A percentile compares a stretch with the other conserved stretches of the same genome.
Evolutionary conservation across 805 yeast species (phyloP).

Genomic region (Yamadazyma takamatsuzukensis): DNA sequence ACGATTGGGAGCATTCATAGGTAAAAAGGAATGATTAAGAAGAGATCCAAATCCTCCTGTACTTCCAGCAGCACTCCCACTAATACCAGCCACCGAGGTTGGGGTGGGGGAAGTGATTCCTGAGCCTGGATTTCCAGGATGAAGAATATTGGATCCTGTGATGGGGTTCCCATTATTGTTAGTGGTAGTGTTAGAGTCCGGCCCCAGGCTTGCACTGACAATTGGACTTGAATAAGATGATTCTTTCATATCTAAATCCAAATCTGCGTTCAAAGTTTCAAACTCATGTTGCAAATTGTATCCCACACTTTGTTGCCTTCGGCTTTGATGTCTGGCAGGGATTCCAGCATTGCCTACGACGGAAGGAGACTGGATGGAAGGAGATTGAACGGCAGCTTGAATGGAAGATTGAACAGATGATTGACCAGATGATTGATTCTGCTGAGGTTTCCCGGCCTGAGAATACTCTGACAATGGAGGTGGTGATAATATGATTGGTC

Average conservation of each 20-base stretch:
- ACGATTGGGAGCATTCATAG: constrained; percentile 32
- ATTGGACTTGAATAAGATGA: background rate
- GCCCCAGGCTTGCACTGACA: background rate
- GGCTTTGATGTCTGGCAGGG: constrained; percentile 9
- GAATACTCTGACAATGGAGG: no score
- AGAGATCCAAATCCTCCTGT: constrained; percentile 24
- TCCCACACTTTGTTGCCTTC: constrained; percentile 42
- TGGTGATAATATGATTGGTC: constrained; percentile 41
- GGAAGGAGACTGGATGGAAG: background rate
- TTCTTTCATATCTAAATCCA: constrained; percentile 40
- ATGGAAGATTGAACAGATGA: background rate
- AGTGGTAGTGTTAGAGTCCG: background rate
- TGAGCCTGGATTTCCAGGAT: no score
- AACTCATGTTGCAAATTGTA: constrained; percentile 45
- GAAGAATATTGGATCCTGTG: background rate
- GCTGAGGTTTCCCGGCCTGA: constrained; percentile 14
- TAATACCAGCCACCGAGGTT: constrained; percentile 7
- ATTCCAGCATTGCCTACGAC: background rate
- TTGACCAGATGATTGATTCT: background rate
- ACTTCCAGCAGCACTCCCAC: constrained; percentile 16
- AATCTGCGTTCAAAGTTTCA: constrained; percentile 43
- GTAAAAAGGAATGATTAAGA: constrained; percentile 23
- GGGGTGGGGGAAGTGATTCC: constrained; percentile 10
- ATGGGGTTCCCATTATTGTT: background rate
- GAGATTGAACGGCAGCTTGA: background rate